Percentiles rank a stretch among this genome's conserved stretches.
phyloP scores from a whole-genome alignment of 176 grass and related monocot species.

The Elaeis guineensis region DNA sequence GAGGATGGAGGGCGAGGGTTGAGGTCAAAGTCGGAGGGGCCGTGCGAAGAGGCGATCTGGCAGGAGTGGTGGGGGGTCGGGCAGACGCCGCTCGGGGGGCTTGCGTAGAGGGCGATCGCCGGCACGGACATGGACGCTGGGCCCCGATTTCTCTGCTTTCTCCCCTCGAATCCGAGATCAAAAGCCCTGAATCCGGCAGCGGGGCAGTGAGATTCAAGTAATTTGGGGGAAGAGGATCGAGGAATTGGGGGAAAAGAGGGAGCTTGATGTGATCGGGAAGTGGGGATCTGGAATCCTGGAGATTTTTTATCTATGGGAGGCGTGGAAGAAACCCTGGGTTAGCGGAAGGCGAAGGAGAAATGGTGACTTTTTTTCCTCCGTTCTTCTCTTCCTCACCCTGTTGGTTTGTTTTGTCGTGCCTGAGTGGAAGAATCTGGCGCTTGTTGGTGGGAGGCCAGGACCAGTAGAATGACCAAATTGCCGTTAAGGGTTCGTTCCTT shows the following conservation, averaged over 20 bases:
- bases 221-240: neutral
- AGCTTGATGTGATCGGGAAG: neutral
- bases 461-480: neutral
- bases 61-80: slow-evolving; percentile 14
- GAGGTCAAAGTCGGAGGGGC: slow-evolving; percentile 31
- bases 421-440: neutral
- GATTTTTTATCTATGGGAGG: no score
- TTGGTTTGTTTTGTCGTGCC: neutral
- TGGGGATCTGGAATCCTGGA: no score
- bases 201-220: no score
- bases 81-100: slow-evolving; percentile 30
- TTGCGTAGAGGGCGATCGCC: slow-evolving; percentile 59
- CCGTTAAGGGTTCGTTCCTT: no score
- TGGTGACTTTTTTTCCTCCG: no score
- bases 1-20: slow-evolving; percentile 20
- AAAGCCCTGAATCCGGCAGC: neutral
- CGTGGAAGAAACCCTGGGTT: no score
- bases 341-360: no score
- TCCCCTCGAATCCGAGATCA: neutral
- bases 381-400: neutral
- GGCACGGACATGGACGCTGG: slow-evolving; percentile 47
- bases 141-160: neutral
- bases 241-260: neutral
- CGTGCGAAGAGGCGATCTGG: slow-evolving; percentile 12
- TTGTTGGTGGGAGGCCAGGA: neutral